Evolutionary conservation across 2,329 filamentous ascomycete genomes (phyloP), one percentile per base, ranked within the genome.

Genomic region (Colletotrichum siamense): DNA sequence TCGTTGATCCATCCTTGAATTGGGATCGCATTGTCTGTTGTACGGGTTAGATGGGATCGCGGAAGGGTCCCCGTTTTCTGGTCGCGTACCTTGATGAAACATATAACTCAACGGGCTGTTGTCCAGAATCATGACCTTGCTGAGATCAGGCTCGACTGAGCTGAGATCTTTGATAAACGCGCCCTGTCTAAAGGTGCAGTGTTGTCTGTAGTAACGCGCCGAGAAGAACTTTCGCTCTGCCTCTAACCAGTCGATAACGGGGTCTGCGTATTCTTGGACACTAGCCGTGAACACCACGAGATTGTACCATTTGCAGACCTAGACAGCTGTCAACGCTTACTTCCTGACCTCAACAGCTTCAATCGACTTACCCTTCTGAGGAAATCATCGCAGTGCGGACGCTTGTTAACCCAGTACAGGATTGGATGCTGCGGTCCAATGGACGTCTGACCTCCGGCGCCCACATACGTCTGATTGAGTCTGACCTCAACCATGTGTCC

Each of bases 1-100:
- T 99, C 97, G 85, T 94, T 98, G 87, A 99, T 99, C 97, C 97
- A 99, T 82, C 97, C 97, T 88, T 99, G 96, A 83, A 99, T 99
- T 5, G 97, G 97, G 82, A 99, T 98, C 67, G 97, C 97, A 87
- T 99, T 99, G 85, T 99, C 97, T 99, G 8, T 15, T 16, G 64
- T 64, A 62, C 72, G 6, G 36, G 63, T 72, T 52, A 75, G 59
- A 68, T 30, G 8, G 7, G 8, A 16, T 57, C 8, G 10, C 24
- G 13, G 39, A 26, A 12, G 12, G 18, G 10, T 30, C 2, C 26
- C 5, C 10, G 12, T 55, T 26, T 15, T 44, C 15, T 22, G 36
- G 18, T 39, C 66, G 83, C 91, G 83, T 87, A 97, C 97, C 96
- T 93, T 98, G 96, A 83, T 99, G 96, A 86, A 99, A 99, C 87